phyloP scores from a whole-genome alignment of 108 stramenopile species.

The Nannochloropsis salina region DNA sequence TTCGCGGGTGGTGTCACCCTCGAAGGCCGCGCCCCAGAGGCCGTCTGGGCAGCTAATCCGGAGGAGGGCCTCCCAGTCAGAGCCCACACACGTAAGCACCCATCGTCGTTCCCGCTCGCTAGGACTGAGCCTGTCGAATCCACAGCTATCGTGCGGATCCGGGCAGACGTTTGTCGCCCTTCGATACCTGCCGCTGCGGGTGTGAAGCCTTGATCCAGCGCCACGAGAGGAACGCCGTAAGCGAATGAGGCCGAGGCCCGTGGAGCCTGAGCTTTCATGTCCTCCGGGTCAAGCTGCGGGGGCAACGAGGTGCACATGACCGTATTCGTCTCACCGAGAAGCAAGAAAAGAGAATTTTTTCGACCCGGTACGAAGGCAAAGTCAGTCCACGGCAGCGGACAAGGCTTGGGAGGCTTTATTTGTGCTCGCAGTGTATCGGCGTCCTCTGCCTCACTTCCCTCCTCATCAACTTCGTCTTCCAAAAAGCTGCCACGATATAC shows the following conservation, averaged over 20 bases:
- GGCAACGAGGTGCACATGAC: not conserved
- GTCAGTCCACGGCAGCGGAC: not conserved
- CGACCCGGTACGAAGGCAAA: conserved; percentile 9
- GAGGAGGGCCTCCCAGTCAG: not conserved
- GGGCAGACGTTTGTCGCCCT: not conserved
- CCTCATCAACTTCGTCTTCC: not conserved
- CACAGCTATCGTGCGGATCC: conserved; percentile 9
- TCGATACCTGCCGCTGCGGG: not conserved
- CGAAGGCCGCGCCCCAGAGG: too few species aligned
- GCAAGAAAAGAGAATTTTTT: not conserved
- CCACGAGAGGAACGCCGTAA: not conserved
- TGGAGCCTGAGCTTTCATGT: not conserved
- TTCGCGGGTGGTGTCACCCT: not conserved
- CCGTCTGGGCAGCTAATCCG: not conserved
- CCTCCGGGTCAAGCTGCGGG: not conserved
- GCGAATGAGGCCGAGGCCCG: not conserved
- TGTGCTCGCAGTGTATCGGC: not conserved
- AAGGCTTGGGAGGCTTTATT: not conserved
- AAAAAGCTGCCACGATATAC: conserved; percentile 17
- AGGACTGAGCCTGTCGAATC: not conserved
- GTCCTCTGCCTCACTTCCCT: not conserved
- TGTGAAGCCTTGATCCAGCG: not conserved
- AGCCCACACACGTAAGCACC: not conserved
- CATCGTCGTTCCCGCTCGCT: conserved; percentile 10
- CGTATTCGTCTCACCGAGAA: not conserved